Evolutionary conservation across 2,329 filamentous ascomycete species (phyloP), one percentile per base, ranked within the genome.

Genomic region (Beauveria asiatica): DNA sequence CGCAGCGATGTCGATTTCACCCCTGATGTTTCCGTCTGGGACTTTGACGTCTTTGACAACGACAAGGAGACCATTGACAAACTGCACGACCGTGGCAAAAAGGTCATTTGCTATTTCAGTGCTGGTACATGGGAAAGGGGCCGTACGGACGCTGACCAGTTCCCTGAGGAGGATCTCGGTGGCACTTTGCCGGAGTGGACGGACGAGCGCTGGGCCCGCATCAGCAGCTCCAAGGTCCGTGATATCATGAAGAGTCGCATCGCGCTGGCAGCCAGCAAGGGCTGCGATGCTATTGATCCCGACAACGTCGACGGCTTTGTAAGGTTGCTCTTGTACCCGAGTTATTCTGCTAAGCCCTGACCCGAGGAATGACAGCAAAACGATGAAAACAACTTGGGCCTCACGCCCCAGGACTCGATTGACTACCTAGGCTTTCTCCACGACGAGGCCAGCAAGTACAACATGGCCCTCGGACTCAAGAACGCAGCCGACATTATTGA

Each of bases 31-130:
- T 73, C 76, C 5, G 74, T 87, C 46, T 75, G 68, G 61, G 73
- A 75, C 62, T 57, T 85, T 0, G 75, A 80, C 13, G 71, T 87
- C 49, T 87, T 81, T 69, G 84, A 87, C 69, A 84, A 75, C 65
- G 57, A 67, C 27, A 63, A 60, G 2, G 56, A 64, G 16, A 70
- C 70, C 2, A 69, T 88, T 61, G 77, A 83, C 62, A 74, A 85
- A 13, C 84, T 86, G 69, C 75, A 79, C 60, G 82, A 80, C 55
- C 70, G 74, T 6, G 80, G 79, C 9, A 82, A 82, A 67, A 84
- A 81, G 63, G 82, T 89, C 58, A 85, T 90, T 61, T 91, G 88
- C 75, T 91, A 91, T 73, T 90, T 90, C 74, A 87, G 83, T 56
- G 86, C 85, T 0, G 88, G 88, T 1, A 86, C 83, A 8, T 89